Evolutionary conservation across 78 protist species (phyloP).

Genomic region (Capsaspora owczarzaki): DNA sequence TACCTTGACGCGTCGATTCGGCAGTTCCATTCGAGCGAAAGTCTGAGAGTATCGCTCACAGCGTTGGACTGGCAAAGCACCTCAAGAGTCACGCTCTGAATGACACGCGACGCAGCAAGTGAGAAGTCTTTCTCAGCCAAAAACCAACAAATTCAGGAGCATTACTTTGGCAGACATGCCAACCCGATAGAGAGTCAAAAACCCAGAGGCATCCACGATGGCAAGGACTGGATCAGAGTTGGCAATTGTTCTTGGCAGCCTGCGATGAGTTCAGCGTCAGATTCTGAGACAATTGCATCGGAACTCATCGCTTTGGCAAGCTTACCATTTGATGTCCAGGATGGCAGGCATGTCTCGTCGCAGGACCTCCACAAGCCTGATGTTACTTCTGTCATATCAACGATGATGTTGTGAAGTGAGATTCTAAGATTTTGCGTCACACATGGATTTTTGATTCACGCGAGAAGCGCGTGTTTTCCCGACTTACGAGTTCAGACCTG

Average conservation of each 20-base stretch:
- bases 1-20: background rate
- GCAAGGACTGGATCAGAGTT: background rate
- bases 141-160: too few relatives aligned
- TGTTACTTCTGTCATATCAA: too few relatives aligned
- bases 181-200: background rate
- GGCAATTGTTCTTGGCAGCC: too few relatives aligned
- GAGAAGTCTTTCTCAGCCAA: too few relatives aligned
- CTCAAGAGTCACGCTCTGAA: background rate
- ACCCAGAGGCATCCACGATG: background rate
- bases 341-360: conserved; percentile 4
- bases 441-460: too few relatives aligned
- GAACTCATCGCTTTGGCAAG: background rate
- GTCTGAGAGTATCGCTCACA: background rate
- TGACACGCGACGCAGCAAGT: background rate
- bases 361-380: background rate
- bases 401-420: too few relatives aligned
- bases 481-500: too few relatives aligned
- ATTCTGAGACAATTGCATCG: too few relatives aligned
- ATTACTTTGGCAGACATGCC: too few relatives aligned
- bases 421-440: too few relatives aligned
- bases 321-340: conserved; percentile 23
- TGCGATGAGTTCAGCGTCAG: too few relatives aligned
- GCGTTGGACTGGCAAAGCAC: background rate
- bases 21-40: conserved; percentile 17
- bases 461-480: too few relatives aligned